Conservation (phyloP, 2,329 filamentous ascomycete genomes). For the Remersonia thermophila region DNA sequence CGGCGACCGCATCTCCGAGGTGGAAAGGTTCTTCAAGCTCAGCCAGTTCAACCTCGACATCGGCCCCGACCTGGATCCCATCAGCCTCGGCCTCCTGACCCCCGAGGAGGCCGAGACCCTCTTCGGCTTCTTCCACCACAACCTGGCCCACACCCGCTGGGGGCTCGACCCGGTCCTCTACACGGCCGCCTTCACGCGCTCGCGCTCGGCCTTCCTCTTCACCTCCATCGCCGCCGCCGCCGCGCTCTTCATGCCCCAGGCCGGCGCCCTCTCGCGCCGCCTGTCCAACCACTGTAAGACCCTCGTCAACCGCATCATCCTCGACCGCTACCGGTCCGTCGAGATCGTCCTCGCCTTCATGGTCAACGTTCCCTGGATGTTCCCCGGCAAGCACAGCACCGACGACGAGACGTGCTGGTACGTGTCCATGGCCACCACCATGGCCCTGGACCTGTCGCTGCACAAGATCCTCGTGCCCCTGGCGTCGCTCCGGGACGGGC, state of each 20-base stretch:
- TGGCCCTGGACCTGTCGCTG: slow-evolving; percentile 56
- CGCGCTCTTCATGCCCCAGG: slow-evolving; percentile 52
- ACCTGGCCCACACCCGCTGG: slow-evolving; percentile 62
- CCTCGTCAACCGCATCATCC: slow-evolving; percentile 50
- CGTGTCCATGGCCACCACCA: slow-evolving; percentile 55
- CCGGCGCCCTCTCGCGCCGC: slow-evolving; percentile 51
- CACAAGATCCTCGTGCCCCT: slow-evolving; percentile 56
- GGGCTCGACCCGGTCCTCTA: slow-evolving; percentile 58
- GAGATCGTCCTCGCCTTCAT: slow-evolving; percentile 66
- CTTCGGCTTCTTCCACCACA: slow-evolving; percentile 55
- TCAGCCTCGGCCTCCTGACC: slow-evolving; percentile 57
- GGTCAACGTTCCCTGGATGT: slow-evolving; percentile 67
- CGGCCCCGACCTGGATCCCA: slow-evolving; percentile 52
- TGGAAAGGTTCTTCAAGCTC: slow-evolving; percentile 55
- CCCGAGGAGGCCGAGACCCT: slow-evolving; percentile 51
- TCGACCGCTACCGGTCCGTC: slow-evolving; percentile 52
- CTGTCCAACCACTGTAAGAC: slow-evolving; percentile 51
- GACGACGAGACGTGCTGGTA: slow-evolving; percentile 64
- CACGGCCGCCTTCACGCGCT: slow-evolving; percentile 51
- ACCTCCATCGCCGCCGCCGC: slow-evolving; percentile 60
- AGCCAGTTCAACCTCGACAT: slow-evolving; percentile 51
- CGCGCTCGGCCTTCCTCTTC: slow-evolving; percentile 57
- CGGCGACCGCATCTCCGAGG: slow-evolving; percentile 30
- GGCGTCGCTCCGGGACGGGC: slow-evolving; percentile 31
- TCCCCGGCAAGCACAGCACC: slow-evolving; percentile 51